These are phyloP conservation scores for Alternaria gaisen DNA, from an alignment of 2,329 filamentous ascomycete genomes.

Conservation along the genomic window DNA sequence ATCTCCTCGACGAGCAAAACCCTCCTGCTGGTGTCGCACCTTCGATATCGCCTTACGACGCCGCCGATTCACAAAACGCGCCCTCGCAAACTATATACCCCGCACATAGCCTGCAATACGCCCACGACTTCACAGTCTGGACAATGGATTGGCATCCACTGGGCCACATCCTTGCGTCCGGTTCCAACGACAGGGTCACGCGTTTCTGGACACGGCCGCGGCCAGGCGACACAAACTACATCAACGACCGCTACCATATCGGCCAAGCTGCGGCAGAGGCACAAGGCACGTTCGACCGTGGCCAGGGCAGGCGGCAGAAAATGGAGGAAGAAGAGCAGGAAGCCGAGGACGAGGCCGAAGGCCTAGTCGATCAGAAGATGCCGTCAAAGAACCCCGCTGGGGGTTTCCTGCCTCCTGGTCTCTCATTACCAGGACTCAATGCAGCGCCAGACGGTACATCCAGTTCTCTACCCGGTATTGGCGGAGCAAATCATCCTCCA, in stretches of 20 bases:
- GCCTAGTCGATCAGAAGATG: slow-evolving; percentile 89
- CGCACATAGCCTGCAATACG: slow-evolving; percentile 84
- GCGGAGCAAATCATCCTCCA: slow-evolving; percentile 48
- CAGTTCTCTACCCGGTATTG: slow-evolving; percentile 59
- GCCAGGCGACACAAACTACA: slow-evolving; percentile 84
- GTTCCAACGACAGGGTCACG: slow-evolving; percentile 95
- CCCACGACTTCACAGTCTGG: slow-evolving; percentile 96
- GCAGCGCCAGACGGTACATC: slow-evolving; percentile 55
- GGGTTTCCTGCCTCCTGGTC: slow-evolving; percentile 69
- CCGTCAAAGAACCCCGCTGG: slow-evolving; percentile 64
- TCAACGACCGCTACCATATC: slow-evolving; percentile 94
- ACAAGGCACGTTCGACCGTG: slow-evolving; percentile 91
- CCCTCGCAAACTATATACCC: slow-evolving; percentile 92
- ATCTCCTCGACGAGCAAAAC: slow-evolving; percentile 95
- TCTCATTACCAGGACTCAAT: slow-evolving; percentile 46
- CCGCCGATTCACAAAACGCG: slow-evolving; percentile 78
- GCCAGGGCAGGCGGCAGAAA: slow-evolving; percentile 77
- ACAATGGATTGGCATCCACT: slow-evolving; percentile 97
- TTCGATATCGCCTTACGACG: slow-evolving; percentile 84
- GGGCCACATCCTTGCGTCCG: slow-evolving; percentile 92
- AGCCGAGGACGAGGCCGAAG: slow-evolving; percentile 90
- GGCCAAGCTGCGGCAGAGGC: slow-evolving; percentile 92
- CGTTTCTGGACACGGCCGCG: slow-evolving; percentile 94
- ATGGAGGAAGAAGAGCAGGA: slow-evolving; percentile 95
- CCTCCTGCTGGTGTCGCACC: slow-evolving; percentile 76